Base-by-base conservation (phyloP, 2,329 filamentous ascomycete species). In the Trichoderma sp. region DNA sequence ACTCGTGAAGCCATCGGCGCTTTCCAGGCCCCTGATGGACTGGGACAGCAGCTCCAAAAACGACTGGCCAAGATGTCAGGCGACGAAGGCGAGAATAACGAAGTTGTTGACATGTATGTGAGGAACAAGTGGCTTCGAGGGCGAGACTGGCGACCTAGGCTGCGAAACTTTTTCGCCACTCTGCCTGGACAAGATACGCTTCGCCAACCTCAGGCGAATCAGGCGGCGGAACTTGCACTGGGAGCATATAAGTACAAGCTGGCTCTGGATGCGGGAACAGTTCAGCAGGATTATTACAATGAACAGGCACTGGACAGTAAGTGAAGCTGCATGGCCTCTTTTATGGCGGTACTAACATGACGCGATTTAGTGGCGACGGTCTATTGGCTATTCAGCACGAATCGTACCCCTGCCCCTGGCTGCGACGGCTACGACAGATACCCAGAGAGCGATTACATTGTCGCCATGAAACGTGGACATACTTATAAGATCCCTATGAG, bases 121-220 rank as follows among this genome's bases (percentile, higher is more conserved):
- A 69, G 66, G 7, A 62, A 69, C 55, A 69, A 69, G 17, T 69
- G 66, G 66, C 66, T 69, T 12, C 66, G 66, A 12, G 66, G 66
- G 6, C 66, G 66, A 47, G 66, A 69, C 4, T 69, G 66, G 66
- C 26, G 66, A 5, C 66, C 66, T 0, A 61, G 66, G 2, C 55
- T 69, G 12, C 66, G 66, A 28, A 69, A 69, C 7, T 69, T 69
- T 9, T 69, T 69, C 17, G 66, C 66, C 1, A 69, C 66, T n/a
- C n/a, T 69, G 3, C 66, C 66, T 62, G 53, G 53, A 47, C 66
- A 69, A 9, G 53, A 69, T 23, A 61, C 34, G 17, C 26, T 57
- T 47, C 53, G 50, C 7, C 39, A 53, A 6, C 34, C 66, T 12
- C 66, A 69, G 23, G 53, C 66, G 7, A 36, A 69, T 4, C 66